A percentile compares a stretch with the other conserved stretches of the same genome.
These are phyloP conservation scores for Amauroascus niger DNA, from an alignment of 2,329 filamentous ascomycete species.

Conservation along the genomic window DNA sequence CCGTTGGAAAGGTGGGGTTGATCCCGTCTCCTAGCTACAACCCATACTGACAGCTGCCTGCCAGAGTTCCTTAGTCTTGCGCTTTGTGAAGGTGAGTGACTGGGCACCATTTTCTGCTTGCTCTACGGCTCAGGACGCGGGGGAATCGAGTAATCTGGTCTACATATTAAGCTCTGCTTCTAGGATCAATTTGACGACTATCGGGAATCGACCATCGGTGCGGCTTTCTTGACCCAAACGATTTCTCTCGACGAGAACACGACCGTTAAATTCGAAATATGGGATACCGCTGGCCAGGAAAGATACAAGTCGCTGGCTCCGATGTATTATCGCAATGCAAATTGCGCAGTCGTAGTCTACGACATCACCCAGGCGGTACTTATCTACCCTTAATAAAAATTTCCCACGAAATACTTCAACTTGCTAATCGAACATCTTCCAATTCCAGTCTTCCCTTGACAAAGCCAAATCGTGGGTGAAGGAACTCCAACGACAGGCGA, in stretches of 20 bases:
- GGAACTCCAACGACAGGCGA: constrained; percentile 94
- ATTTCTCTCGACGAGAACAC: constrained; percentile 97
- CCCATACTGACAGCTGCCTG: constrained; percentile 26
- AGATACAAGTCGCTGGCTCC: constrained; percentile 97
- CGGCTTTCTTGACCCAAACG: constrained; percentile 96
- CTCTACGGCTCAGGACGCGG: not conserved
- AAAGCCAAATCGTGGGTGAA: constrained; percentile 99
- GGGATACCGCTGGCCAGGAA: constrained; percentile 97
- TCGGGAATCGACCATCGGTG: constrained; percentile 94
- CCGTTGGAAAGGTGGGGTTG: constrained; percentile 77
- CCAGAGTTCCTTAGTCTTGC: constrained; percentile 90
- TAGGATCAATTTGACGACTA: constrained; percentile 99
- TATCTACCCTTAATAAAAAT: not conserved
- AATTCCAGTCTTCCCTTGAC: constrained; percentile 73
- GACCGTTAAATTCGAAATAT: constrained; percentile 99
- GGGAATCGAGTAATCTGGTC: not conserved
- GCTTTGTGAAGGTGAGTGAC: constrained; percentile 85
- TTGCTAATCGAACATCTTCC: constrained; percentile 7
- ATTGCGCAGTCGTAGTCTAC: constrained; percentile 98
- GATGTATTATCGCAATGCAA: constrained; percentile 99
- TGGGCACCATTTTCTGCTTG: not conserved
- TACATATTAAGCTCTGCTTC: not conserved
- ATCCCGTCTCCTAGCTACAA: constrained; percentile 8
- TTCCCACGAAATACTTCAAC: constrained; percentile 1
- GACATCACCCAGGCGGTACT: constrained; percentile 98